Evolutionary conservation across 768 basidiomycete genomes (phyloP), one percentile per base, ranked within the genome.

Genomic region (Pleurotus platypus): DNA sequence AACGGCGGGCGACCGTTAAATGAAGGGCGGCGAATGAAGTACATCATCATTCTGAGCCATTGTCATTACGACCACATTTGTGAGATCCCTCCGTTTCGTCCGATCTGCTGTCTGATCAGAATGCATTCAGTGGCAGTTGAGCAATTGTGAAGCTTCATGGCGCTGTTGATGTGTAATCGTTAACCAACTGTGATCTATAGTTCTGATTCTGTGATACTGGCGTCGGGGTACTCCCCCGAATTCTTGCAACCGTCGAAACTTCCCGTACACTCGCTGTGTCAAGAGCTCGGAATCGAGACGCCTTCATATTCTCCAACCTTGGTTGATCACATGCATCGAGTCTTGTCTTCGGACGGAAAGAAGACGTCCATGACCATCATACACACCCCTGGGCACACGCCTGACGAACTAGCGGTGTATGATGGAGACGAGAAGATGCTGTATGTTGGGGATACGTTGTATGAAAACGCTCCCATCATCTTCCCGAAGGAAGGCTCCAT

Each of bases 51-150:
- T 18, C 67, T 75, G 42, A 81, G 75, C 9, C 82, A 83, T 63
- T 81, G 80, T 57, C 83, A 84, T 59, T 83, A 81, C 60, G 83
- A 84, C 60, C 82, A 83, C 60, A 84, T 84, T 37, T 68, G 81
- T 83, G 64, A 51, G 81, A 72, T 42, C 45, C 43, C n/a, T 56
- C 27, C 43, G 42, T 18, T 24, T 24, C 42, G 30, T 38, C 43
- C n/a, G 20, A 51, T 37, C 39, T 9, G 2, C 5, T 13, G n/a
- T 24, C n/a, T 15, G 16, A 35, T 35, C 7, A 3, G 30, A 35
- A 20, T 42, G 12, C 16, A 43, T 16, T 46, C 37, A 82, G 80
- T 82, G 48, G 81, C 73, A 1, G 67, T 76, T 35, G 80, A 83
- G 62, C 75, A 78, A 16, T 83, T 84, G 73, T 73, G 60, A 63